phyloP scores from a whole-genome alignment of 1,284 basidiomycete genomes.

The Pseudozyma hubeiensis region DNA sequence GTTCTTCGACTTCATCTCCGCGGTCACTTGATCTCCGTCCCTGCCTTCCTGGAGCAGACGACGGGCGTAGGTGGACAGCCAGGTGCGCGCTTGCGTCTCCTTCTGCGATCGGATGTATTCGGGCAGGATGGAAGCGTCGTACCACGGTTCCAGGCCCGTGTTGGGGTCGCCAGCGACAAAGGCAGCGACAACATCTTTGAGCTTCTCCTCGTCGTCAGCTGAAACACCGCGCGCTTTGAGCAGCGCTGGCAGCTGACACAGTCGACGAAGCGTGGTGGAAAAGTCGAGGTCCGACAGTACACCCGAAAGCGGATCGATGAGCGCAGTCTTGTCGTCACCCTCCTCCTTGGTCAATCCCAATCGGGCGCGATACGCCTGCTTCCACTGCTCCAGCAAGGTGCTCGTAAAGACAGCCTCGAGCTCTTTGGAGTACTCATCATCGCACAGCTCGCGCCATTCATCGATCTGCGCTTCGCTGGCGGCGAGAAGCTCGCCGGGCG shows the following conservation, averaged over 20 bases:
- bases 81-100: slow-evolving; percentile 34
- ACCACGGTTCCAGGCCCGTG: slow-evolving; percentile 31
- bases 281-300: slow-evolving; percentile 54
- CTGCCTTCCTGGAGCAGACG: slow-evolving; percentile 44
- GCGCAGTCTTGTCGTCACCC: slow-evolving; percentile 29
- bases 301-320: slow-evolving; percentile 40
- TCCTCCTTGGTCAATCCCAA: slow-evolving; percentile 44
- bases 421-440: slow-evolving; percentile 41
- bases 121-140: slow-evolving; percentile 29
- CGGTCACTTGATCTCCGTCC: slow-evolving; percentile 26
- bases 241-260: slow-evolving; percentile 44
- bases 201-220: slow-evolving; percentile 26
- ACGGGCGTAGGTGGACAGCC: slow-evolving; percentile 51
- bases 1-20: slow-evolving; percentile 52
- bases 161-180: slow-evolving; percentile 38
- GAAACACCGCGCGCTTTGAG: slow-evolving; percentile 22
- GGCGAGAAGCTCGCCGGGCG: slow-evolving; percentile 50
- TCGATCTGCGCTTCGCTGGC: slow-evolving; percentile 37
- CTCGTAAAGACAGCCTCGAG: slow-evolving; percentile 48
- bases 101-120: slow-evolving; percentile 42
- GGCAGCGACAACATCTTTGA: slow-evolving; percentile 21
- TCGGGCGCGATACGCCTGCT: slow-evolving; percentile 43
- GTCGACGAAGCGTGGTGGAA: slow-evolving; percentile 48
- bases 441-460: slow-evolving; percentile 44
- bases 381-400: slow-evolving; percentile 58